Base-by-base conservation (phyloP, 495 filamentous ascomycete genomes). In the Bombardia bombarda region DNA sequence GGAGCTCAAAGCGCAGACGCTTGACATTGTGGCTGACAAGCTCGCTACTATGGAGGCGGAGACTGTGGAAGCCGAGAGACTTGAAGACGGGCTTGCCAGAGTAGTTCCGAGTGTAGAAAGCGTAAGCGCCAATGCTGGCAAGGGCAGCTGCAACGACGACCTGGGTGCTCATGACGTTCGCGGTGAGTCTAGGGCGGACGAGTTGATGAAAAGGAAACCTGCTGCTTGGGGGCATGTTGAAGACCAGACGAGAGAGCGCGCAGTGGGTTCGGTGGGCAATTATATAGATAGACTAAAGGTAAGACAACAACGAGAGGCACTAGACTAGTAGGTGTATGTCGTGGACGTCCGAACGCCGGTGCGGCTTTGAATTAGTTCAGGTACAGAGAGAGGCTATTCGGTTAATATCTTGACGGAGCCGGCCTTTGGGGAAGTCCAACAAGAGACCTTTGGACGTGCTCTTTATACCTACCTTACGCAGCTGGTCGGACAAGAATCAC, bases 1-100 rank as follows among this genome's bases (percentile, higher is more conserved):
- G 79, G 7, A 82, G 67, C 45, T 75, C 73, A 34, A 85, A 85
- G 3, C 74, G 67, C 37, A 85, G 58, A 25, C 69, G 68, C 53
- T 82, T 84, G 4, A 78, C 82, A 47, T 85, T 79, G 60, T 81
- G 77, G 53, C 78, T 83, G 39, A 84, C 67, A 1, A 60, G 47
- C 50, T 82, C 69, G 37, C 70, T 65, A 53, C 74, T 78, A 32
- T 69, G 56, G 0, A 74, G 60, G 32, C 57, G 45, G 4, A 74
- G 60, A 12, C 55, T 61, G 30, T 60, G 46, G 46, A 69, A 66
- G 35, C 58, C 58, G 19, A 64, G 58, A 48, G 50, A 49, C 21
- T 38, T 42, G 38, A 62, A 57, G 26, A 50, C 36, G 9, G 54
- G 49, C 53, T 58, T 62, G 22, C 44, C 50, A 10, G 32, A 30